Conservation (phyloP, 2,329 filamentous ascomycete species). For the Xylaria sp. region DNA sequence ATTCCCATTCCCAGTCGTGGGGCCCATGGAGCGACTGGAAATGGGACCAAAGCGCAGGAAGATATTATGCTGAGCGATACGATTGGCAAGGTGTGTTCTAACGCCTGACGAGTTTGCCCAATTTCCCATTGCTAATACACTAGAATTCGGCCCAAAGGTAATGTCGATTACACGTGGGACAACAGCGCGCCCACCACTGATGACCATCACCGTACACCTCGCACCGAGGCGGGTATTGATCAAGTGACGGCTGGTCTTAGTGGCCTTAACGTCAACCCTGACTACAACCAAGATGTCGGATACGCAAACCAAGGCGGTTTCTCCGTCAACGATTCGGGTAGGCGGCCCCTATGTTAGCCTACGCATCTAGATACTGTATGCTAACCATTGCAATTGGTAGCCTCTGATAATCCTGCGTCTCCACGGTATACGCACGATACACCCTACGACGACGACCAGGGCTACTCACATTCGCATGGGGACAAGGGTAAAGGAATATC, state of each 20-base stretch:
- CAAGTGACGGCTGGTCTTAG: constrained; percentile 39
- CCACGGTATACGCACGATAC: constrained; percentile 43
- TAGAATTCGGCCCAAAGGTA: constrained; percentile 23
- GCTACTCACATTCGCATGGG: constrained; percentile 29
- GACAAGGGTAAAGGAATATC: constrained; percentile 43
- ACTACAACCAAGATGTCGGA: constrained; percentile 29
- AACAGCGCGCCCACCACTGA: constrained; percentile 25
- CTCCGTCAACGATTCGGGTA: constrained; percentile 20
- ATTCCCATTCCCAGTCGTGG: constrained; percentile 39
- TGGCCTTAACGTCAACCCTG: constrained; percentile 37
- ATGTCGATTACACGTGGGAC: constrained; percentile 23
- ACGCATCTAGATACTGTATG: neutral
- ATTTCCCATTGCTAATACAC: constrained; percentile 17
- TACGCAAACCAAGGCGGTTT: constrained; percentile 20
- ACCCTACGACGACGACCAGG: constrained; percentile 24
- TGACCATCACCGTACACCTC: constrained; percentile 43
- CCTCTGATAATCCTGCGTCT: constrained; percentile 24
- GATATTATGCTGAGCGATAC: constrained; percentile 42
- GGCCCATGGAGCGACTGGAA: constrained; percentile 44
- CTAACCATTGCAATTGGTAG: constrained; percentile 30
- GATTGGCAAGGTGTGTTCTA: constrained; percentile 44
- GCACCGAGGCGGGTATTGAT: constrained; percentile 38
- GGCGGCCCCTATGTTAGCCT: neutral
- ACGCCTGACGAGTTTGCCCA: constrained; percentile 6
- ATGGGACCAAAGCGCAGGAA: constrained; percentile 41